Conservation (phyloP, 2,329 filamentous ascomycete species). For the Clonostachys solani region DNA sequence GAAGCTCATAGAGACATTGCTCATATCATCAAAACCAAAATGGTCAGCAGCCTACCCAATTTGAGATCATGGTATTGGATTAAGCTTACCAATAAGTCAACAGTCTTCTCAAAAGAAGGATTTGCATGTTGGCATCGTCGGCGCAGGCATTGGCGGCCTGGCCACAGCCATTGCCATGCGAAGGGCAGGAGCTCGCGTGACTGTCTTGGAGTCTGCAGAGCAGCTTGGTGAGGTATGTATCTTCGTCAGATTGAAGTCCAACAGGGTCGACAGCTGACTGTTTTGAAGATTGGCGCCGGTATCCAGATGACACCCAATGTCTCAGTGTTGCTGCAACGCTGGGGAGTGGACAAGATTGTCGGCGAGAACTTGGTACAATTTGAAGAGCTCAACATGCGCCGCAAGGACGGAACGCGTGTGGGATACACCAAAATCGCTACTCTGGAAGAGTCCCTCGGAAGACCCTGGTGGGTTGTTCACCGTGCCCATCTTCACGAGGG, state of each 20-base stretch:
- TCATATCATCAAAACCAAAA: no score
- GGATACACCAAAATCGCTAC: neutral
- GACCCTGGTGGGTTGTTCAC: neutral
- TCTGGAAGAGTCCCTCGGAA: neutral
- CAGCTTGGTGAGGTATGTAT: neutral
- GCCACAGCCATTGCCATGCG: conserved; percentile 7
- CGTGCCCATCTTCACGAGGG: neutral
- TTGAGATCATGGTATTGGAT: no score
- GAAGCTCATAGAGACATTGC: no score
- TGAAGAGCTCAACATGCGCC: neutral
- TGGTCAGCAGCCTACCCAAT: no score
- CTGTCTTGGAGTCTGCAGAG: neutral
- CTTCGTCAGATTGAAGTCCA: neutral
- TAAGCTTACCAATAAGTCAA: no score
- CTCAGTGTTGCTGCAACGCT: conserved; percentile 13
- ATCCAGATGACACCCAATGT: conserved; percentile 23
- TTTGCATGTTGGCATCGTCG: neutral
- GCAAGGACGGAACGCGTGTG: neutral
- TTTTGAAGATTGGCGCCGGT: conserved; percentile 16
- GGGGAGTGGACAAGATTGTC: conserved; percentile 8
- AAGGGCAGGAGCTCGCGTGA: neutral
- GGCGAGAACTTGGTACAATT: neutral
- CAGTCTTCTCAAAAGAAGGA: no score
- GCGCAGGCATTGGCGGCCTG: conserved; percentile 1
- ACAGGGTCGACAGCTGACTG: neutral